A percentile compares a stretch with the other conserved stretches of the same genome.
Conservation (phyloP, 495 filamentous ascomycete genomes). For the Ramalina peruviana region DNA sequence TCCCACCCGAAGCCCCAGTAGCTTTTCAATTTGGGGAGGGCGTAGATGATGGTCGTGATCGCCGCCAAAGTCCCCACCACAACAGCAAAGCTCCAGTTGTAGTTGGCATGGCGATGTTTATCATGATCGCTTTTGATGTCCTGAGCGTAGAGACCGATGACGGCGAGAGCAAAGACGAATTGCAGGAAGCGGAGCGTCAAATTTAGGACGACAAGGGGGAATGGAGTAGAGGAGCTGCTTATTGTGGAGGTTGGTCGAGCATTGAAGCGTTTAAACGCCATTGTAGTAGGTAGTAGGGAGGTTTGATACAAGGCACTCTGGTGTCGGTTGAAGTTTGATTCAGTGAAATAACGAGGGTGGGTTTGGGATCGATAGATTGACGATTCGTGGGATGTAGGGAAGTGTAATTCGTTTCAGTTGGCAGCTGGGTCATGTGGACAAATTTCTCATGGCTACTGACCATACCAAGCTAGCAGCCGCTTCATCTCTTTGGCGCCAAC, state of each 20-base stretch:
- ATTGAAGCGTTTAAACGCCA: slow-evolving; percentile 10
- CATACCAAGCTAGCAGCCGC: too few species aligned
- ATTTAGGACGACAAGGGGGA: slow-evolving; percentile 15
- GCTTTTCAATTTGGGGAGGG: slow-evolving; percentile 45
- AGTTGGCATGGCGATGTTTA: slow-evolving; percentile 40
- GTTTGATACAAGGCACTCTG: background rate
- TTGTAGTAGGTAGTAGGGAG: background rate
- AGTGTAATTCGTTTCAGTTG: too few species aligned
- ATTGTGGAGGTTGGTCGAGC: slow-evolving; percentile 6
- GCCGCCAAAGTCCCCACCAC: slow-evolving; percentile 48
- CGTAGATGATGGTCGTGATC: slow-evolving; percentile 45
- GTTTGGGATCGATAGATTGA: too few species aligned
- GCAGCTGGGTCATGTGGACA: too few species aligned
- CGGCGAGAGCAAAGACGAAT: slow-evolving; percentile 58
- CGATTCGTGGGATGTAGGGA: too few species aligned
- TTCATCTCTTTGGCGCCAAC: too few species aligned
- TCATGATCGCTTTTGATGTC: slow-evolving; percentile 36
- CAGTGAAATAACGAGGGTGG: too few species aligned
- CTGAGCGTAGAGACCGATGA: slow-evolving; percentile 62
- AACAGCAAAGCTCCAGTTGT: slow-evolving; percentile 68
- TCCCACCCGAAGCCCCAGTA: slow-evolving; percentile 53
- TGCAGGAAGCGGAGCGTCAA: slow-evolving; percentile 51
- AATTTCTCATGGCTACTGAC: too few species aligned
- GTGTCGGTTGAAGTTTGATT: too few species aligned
- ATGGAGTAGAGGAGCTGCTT: slow-evolving; percentile 4